Evolutionary conservation across 2,329 filamentous ascomycete genomes (phyloP).

Genomic region (Aulographum hederae): DNA sequence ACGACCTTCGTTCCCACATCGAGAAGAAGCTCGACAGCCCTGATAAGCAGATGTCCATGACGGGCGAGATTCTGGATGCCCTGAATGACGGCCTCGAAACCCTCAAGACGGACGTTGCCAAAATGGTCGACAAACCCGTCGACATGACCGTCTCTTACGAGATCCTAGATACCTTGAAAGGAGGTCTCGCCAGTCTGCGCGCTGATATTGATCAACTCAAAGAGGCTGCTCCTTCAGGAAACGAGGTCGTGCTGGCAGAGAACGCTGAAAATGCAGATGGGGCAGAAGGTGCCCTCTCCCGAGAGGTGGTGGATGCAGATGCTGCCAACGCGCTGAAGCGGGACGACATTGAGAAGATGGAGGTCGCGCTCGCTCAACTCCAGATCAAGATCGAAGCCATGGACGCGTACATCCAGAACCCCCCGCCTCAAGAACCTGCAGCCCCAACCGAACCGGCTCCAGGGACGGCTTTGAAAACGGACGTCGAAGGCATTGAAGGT

Average conservation of each 20-base stretch:
- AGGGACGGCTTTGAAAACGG: slow-evolving; percentile 29
- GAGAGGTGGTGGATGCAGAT: slow-evolving; percentile 16
- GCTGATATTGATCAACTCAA: slow-evolving; percentile 64
- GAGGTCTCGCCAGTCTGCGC: slow-evolving; percentile 58
- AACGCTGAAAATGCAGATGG: slow-evolving; percentile 17
- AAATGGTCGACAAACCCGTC: slow-evolving; percentile 57
- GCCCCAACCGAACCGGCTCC: slow-evolving; percentile 13
- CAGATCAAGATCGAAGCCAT: slow-evolving; percentile 70
- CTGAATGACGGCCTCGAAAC: slow-evolving; percentile 54
- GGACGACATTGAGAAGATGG: slow-evolving; percentile 70
- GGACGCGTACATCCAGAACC: slow-evolving; percentile 32
- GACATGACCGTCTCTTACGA: slow-evolving; percentile 78
- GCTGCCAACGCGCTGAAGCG: slow-evolving; percentile 38
- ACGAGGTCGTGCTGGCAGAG: slow-evolving; percentile 38
- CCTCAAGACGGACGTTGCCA: slow-evolving; percentile 56
- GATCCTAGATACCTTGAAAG: slow-evolving; percentile 71
- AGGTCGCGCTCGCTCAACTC: slow-evolving; percentile 65
- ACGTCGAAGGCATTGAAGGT: slow-evolving; percentile 28
- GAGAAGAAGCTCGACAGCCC: slow-evolving; percentile 31
- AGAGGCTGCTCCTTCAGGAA: slow-evolving; percentile 28
- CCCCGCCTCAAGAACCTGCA: slow-evolving; percentile 23
- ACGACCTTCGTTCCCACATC: slow-evolving; percentile 28
- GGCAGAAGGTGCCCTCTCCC: neutral
- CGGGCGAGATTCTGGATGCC: slow-evolving; percentile 40
- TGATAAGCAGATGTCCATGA: slow-evolving; percentile 34